A percentile compares a stretch with the other conserved stretches of the same genome.
Evolutionary conservation across 441 rosid species (phyloP).

Genomic region (Melastoma candidum): DNA sequence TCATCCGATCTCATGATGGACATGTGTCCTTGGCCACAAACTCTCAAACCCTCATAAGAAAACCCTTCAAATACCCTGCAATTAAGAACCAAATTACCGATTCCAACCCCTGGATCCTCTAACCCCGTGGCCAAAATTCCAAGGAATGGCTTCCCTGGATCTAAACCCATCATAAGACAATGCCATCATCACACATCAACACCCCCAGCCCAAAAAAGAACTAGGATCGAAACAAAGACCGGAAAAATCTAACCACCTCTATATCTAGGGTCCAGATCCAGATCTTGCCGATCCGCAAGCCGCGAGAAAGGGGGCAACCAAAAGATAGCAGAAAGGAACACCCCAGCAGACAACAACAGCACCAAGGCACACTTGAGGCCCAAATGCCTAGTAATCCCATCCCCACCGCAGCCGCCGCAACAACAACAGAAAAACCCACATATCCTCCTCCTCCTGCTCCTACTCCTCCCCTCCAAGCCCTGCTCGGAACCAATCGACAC

Average conservation of each 20-base stretch:
- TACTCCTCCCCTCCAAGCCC: conserved; percentile 19
- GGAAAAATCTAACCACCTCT: conserved; percentile 33
- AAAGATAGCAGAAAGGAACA: conserved; percentile 67
- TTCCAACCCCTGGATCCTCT: too few relatives aligned
- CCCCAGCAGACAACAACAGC: conserved; percentile 41
- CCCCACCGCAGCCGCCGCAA: conserved; percentile 21
- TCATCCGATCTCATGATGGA: too few relatives aligned
- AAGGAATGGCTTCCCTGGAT: too few relatives aligned
- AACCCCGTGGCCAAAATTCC: too few relatives aligned
- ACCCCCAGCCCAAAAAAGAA: neutral
- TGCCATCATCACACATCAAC: too few relatives aligned
- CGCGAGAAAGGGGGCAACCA: conserved; percentile 64
- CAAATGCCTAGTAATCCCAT: conserved; percentile 25
- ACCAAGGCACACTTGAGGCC: conserved; percentile 49
- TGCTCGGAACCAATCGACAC: conserved; percentile 19
- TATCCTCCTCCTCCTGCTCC: conserved; percentile 2
- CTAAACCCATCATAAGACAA: too few relatives aligned
- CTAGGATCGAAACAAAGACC: neutral
- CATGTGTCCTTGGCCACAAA: too few relatives aligned
- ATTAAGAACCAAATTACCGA: too few relatives aligned
- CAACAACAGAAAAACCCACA: neutral
- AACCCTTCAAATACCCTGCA: too few relatives aligned
- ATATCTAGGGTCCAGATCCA: conserved; percentile 61
- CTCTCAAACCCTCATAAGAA: too few relatives aligned
- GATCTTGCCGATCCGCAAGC: conserved; percentile 35